Percentiles rank a stretch among this genome's conserved stretches.
Evolutionary conservation across 2,329 filamentous ascomycete species (phyloP).

Genomic region (Akanthomyces muscarius): DNA sequence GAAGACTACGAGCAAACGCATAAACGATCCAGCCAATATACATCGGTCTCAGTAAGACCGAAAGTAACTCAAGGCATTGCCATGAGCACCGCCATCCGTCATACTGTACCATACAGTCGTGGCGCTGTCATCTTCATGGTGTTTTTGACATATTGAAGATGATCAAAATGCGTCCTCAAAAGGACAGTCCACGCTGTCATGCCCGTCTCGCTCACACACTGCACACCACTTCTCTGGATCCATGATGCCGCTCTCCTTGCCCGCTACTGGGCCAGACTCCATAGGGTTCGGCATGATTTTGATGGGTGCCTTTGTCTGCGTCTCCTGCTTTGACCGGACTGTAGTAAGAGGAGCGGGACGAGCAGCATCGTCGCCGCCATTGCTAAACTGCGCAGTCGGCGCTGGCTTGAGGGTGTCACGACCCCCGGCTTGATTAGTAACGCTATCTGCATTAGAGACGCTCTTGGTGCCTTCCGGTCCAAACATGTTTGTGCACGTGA

Average conservation of each 20-base stretch:
- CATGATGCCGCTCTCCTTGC: constrained; percentile 72
- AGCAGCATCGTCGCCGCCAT: constrained; percentile 36
- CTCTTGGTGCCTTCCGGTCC: constrained; percentile 41
- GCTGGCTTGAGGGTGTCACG: constrained; percentile 38
- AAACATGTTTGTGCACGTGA: constrained; percentile 92
- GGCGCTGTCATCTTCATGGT: not conserved
- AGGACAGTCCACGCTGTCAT: constrained; percentile 92
- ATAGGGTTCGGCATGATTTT: constrained; percentile 57
- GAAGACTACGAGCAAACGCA: not conserved
- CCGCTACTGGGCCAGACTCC: constrained; percentile 66
- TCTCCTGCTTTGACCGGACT: constrained; percentile 42
- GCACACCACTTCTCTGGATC: constrained; percentile 95
- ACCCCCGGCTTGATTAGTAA: constrained; percentile 32
- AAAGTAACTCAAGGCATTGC: not conserved
- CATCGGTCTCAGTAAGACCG: not conserved
- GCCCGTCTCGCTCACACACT: constrained; percentile 90
- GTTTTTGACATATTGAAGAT: not conserved
- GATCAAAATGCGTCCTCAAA: constrained; percentile 74
- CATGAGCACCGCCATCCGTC: not conserved
- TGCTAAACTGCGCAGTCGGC: constrained; percentile 6
- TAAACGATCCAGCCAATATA: not conserved
- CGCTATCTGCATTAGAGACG: constrained; percentile 25
- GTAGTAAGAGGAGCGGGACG: constrained; percentile 55
- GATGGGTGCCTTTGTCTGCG: constrained; percentile 35
- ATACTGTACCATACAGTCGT: not conserved